Base-by-base conservation (phyloP, 352 stramenopile genomes). In the Phytophthora sansomeana region DNA sequence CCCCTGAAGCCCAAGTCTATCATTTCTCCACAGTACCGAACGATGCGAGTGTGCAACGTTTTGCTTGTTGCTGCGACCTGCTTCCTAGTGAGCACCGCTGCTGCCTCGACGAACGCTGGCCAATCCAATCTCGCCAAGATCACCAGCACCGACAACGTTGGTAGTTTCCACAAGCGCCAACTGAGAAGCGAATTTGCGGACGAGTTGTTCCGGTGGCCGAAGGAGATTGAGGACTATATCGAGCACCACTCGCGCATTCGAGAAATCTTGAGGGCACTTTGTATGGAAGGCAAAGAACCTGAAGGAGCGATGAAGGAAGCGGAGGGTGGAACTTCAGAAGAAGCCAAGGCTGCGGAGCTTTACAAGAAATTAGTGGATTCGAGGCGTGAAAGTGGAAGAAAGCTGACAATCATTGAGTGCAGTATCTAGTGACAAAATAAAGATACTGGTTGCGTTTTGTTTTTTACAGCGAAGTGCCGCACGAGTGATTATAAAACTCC, bases 191-290 rank as follows among this genome's bases (percentile, higher is more conserved):
- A 70, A 50, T 28, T 46, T 28, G 39, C 17, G 26, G n/a, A 0
- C 5, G 17, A n/a, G 7, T 21, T 66, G 13, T n/a, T 59, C 6
- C 47, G 60, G 6, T 61, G 21, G 47, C 55, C 63, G 6, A 36
- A 63, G 26, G 5, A 19, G 4, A 35, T 67, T 11, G 59, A 67
- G 51, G 46, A 63, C 6, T 63, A 48, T 6, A 44, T 59, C 16
- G 35, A 69, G 10, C n/a, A 65, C 33, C 53, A 69, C 54, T 35
- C 57, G 38, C 44, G 47, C 16, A 41, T 69, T 17, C 29, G 54
- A 49, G 54, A 69, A 49, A 49, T 59, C 2, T 43, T 69, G 4
- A 56, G 42, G 17, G 29, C 8, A n/a, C 65, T 53, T 53, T 69
- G 62, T 19, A 26, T 65, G 19, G 54, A 69, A 54, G 62, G 53